Conservation (phyloP, 306 rosid genomes). For the Quercus variabilis region DNA sequence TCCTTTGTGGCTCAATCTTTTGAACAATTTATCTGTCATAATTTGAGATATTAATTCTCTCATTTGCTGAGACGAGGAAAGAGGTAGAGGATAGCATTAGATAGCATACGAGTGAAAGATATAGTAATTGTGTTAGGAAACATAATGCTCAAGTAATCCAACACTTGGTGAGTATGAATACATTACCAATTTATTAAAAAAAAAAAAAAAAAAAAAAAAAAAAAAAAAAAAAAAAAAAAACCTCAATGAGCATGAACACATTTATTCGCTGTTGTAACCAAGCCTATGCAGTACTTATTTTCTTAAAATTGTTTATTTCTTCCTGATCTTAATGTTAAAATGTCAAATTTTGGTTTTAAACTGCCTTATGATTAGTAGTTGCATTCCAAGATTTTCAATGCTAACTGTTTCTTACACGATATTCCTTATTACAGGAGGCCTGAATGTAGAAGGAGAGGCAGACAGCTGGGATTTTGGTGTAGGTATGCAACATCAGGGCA, state of each 20-base stretch:
- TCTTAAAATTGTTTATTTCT: neutral
- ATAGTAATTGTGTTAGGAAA: neutral
- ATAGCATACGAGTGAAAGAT: too few relatives aligned
- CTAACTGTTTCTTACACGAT: constrained; percentile 4
- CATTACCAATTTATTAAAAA: too few relatives aligned
- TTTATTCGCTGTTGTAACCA: neutral
- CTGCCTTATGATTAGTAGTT: neutral
- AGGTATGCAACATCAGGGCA: constrained; percentile 44
- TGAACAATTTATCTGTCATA: neutral
- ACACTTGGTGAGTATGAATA: neutral
- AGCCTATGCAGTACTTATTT: neutral
- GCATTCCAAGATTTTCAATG: neutral
- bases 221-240: too few relatives aligned
- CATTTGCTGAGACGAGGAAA: too few relatives aligned
- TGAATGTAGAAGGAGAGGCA: constrained; percentile 96
- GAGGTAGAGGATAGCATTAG: too few relatives aligned
- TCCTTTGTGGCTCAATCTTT: neutral
- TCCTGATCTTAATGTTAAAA: neutral
- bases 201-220: too few relatives aligned
- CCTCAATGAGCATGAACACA: neutral
- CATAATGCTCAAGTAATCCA: neutral
- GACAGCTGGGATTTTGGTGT: constrained; percentile 96
- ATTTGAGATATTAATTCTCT: too few relatives aligned
- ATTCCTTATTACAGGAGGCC: constrained; percentile 58
- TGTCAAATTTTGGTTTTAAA: neutral